These are phyloP conservation scores for Colletotrichum tabaci DNA, from an alignment of 2,329 filamentous ascomycete species.

Conservation along the genomic window DNA sequence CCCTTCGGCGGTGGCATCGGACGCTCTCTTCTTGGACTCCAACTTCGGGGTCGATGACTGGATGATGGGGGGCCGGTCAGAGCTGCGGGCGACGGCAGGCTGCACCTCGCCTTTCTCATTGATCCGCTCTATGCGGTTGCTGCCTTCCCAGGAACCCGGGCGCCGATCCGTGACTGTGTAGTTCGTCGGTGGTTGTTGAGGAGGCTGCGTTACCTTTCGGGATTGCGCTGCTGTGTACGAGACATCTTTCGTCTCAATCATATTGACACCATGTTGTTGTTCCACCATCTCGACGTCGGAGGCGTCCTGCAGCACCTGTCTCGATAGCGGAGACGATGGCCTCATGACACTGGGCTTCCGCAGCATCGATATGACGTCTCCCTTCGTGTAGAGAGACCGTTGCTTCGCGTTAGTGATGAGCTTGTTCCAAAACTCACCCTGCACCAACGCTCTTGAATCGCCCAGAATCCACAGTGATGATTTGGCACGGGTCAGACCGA, in stretches of 20 bases:
- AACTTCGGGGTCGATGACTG: slow-evolving; percentile 51
- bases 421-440: slow-evolving; percentile 92
- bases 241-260: slow-evolving; percentile 42
- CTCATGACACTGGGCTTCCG: slow-evolving; percentile 57
- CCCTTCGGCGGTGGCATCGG: slow-evolving; percentile 55
- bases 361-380: slow-evolving; percentile 67
- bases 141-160: slow-evolving; percentile 18
- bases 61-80: slow-evolving; percentile 54
- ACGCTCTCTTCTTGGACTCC: slow-evolving; percentile 59
- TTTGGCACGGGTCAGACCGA: slow-evolving; percentile 95
- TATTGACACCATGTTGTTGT: slow-evolving; percentile 19
- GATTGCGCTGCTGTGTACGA: slow-evolving; percentile 2
- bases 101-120: slow-evolving; percentile 50
- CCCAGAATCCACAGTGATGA: slow-evolving; percentile 97
- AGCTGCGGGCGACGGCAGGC: slow-evolving; percentile 29
- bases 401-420: slow-evolving; percentile 85
- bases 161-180: slow-evolving; percentile 21
- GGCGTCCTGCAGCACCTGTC: slow-evolving; percentile 48
- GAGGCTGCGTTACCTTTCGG: slow-evolving; percentile 1
- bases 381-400: slow-evolving; percentile 83
- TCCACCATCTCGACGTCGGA: slow-evolving; percentile 1
- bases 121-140: slow-evolving; percentile 46
- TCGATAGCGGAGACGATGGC: slow-evolving; percentile 37
- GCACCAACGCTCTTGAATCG: slow-evolving; percentile 87
- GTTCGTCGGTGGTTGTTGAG: slow-evolving; percentile 14